A percentile compares a stretch with the other conserved stretches of the same genome.
phyloP scores from a whole-genome alignment of 2,329 filamentous ascomycete genomes.

The Xylaria sp. region DNA sequence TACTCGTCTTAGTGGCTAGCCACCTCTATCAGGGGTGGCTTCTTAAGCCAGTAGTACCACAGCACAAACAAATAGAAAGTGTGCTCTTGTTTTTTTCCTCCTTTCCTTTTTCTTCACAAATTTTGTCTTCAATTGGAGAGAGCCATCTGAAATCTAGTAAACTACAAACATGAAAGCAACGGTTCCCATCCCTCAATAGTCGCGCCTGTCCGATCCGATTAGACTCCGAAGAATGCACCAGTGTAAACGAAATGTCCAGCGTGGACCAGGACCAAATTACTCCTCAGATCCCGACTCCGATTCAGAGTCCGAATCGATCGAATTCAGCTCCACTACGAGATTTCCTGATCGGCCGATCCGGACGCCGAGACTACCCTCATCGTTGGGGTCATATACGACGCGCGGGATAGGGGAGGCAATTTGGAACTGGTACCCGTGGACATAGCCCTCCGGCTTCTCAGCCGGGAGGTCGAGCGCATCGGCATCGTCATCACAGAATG shows the following conservation, averaged over 20 bases:
- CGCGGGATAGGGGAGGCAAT: slow-evolving; percentile 83
- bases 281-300: slow-evolving; percentile 37
- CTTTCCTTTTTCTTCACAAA: too few relatives aligned
- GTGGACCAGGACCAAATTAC: neutral
- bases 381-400: slow-evolving; percentile 67
- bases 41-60: neutral
- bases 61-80: neutral
- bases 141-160: too few relatives aligned
- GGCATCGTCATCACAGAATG: slow-evolving; percentile 23
- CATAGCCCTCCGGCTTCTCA: slow-evolving; percentile 58
- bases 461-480: slow-evolving; percentile 31
- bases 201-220: too few relatives aligned
- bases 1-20: neutral
- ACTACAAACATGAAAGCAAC: too few relatives aligned
- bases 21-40: too few relatives aligned
- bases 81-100: too few relatives aligned
- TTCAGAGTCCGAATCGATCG: slow-evolving; percentile 47
- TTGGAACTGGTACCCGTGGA: slow-evolving; percentile 78
- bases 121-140: too few relatives aligned
- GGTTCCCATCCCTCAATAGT: too few relatives aligned
- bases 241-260: neutral
- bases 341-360: slow-evolving; percentile 79
- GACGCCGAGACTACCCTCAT: slow-evolving; percentile 60
- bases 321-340: slow-evolving; percentile 68
- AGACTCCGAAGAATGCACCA: neutral